Conservation (phyloP, 2,329 filamentous ascomycete species). For the Graphium sp. region DNA sequence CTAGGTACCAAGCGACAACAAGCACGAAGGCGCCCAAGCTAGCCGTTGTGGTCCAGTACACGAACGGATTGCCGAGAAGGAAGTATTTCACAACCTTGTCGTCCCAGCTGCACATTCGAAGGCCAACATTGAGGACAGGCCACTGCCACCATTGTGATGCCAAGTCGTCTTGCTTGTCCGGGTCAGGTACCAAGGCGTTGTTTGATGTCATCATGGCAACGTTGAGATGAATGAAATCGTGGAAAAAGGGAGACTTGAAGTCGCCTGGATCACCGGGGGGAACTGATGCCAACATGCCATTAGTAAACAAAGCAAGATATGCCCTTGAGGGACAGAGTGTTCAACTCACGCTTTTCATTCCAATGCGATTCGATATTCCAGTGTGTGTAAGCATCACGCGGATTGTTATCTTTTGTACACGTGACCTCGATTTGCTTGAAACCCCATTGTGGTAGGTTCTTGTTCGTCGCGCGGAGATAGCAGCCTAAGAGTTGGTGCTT, state of each 20-base stretch:
- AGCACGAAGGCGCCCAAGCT: slow-evolving; percentile 58
- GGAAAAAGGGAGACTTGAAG: slow-evolving; percentile 93
- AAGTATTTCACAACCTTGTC: slow-evolving; percentile 95
- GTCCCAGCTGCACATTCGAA: slow-evolving; percentile 98
- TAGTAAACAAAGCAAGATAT: slow-evolving; percentile 1
- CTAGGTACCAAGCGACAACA: slow-evolving; percentile 65
- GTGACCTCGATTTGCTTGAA: slow-evolving; percentile 99
- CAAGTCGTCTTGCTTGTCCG: slow-evolving; percentile 96
- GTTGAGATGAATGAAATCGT: slow-evolving; percentile 95
- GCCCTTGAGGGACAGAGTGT: not conserved
- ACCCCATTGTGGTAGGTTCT: slow-evolving; percentile 95
- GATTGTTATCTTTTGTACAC: slow-evolving; percentile 85
- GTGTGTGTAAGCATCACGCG: slow-evolving; percentile 85
- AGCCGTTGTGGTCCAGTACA: slow-evolving; percentile 88
- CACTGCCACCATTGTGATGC: slow-evolving; percentile 98
- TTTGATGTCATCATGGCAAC: slow-evolving; percentile 99
- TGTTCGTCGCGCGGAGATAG: slow-evolving; percentile 88
- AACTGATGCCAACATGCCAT: slow-evolving; percentile 30
- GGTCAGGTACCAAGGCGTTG: slow-evolving; percentile 92
- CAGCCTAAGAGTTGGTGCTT: slow-evolving; percentile 71
- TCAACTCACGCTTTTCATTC: slow-evolving; percentile 73
- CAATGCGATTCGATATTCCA: slow-evolving; percentile 96
- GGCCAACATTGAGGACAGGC: slow-evolving; percentile 86
- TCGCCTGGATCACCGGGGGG: slow-evolving; percentile 76
- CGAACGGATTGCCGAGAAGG: slow-evolving; percentile 85